Evolutionary conservation across 2,329 filamentous ascomycete genomes (phyloP), one percentile per base, ranked within the genome.

Genomic region (Exophiala lecanii-corni): DNA sequence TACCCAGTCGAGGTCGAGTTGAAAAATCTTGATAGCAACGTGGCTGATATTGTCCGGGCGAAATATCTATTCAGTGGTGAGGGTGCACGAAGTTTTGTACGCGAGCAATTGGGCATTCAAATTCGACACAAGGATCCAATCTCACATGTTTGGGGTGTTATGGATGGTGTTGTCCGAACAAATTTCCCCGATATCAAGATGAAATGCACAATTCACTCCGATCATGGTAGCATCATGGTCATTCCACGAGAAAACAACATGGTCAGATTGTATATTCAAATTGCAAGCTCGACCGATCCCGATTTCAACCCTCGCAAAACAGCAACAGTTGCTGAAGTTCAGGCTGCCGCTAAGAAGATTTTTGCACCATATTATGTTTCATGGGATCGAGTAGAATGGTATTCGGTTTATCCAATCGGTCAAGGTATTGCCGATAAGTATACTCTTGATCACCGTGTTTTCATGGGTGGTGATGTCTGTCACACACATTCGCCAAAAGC

Each of bases 1-100:
- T 94, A 92, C 59, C 89, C 89, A 1, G 85, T 95, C 1, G 76
- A 86, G 53, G 88, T 95, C 19, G 74, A 81, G 45, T 68, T 95
- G 36, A 79, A 83, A 59, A 84, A 89, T 56, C 73, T 89, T 10
- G 84, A 94, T 57, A 86, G 86, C 20, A 78, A 78, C 16, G 68
- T 73, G 6, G 73, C 72, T 26, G 84, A 94, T 66, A 89, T 70
- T 1, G 70, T 81, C 9, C 69, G 76, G 43, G 65, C 78, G 30
- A 81, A 80, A 62, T 81, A 81, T 48, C 63, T 81, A 9, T 81
- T 81, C 62, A 78, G 75, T 56, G 78, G 76, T 26, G 78, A 81
- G 61, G 78, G 78, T 34, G 76, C 78, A 17, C 70, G 72, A 50
- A 79, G 75, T 57, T 80, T 79, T 53, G 69, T 81, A 5, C 65